Evolutionary conservation across 768 basidiomycete species (phyloP).

Genomic region (Amylocystis lapponica): DNA sequence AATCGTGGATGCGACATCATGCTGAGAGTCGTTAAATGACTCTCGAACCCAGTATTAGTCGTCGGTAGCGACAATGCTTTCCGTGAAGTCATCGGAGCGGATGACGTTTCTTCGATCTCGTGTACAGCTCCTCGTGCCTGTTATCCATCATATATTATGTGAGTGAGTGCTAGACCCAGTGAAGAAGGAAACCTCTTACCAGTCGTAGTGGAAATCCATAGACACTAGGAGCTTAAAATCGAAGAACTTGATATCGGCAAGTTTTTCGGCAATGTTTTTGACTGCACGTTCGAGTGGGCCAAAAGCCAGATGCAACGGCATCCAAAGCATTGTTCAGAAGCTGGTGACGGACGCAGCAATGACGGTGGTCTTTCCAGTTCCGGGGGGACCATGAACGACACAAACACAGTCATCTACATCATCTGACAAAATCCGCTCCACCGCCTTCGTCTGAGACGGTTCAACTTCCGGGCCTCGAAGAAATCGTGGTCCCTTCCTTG

Average conservation of each 20-base stretch:
- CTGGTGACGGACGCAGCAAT: conserved; percentile 33
- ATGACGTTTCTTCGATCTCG: conserved; percentile 31
- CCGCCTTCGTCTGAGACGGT: conserved; percentile 17
- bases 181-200: conserved; percentile 24
- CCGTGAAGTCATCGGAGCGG: conserved; percentile 27
- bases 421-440: conserved; percentile 26
- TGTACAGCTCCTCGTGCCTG: conserved; percentile 46
- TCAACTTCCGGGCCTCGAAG: too few species aligned
- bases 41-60: conserved; percentile 23
- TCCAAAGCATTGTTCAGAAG: background rate
- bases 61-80: conserved; percentile 11
- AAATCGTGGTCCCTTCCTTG: too few species aligned
- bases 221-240: conserved; percentile 45
- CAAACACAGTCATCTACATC: conserved; percentile 17
- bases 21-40: conserved; percentile 43
- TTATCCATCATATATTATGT: background rate
- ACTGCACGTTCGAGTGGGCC: conserved; percentile 49
- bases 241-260: conserved; percentile 26
- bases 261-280: conserved; percentile 47
- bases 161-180: background rate
- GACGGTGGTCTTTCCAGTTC: conserved; percentile 40
- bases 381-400: conserved; percentile 31
- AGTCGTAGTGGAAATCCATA: conserved; percentile 39
- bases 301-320: conserved; percentile 31
- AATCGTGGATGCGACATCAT: conserved; percentile 33